These are phyloP conservation scores for Suhomyces sp. DNA, from an alignment of 805 yeast genomes.

Conservation along the genomic window DNA sequence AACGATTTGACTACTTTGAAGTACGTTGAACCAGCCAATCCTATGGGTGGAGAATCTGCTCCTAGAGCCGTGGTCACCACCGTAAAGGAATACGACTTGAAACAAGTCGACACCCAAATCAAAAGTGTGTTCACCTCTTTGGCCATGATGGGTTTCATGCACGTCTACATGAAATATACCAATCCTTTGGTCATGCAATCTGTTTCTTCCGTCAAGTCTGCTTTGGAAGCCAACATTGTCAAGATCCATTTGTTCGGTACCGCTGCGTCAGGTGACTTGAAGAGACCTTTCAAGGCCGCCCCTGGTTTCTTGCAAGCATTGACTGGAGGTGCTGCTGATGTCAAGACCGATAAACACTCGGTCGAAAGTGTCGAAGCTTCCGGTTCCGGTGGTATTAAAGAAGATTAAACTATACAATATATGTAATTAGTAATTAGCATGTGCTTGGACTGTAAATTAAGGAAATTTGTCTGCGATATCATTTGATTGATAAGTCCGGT, in stretches of 20 bases:
- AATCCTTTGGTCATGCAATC: constrained; percentile 96
- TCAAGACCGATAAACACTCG: constrained; percentile 83
- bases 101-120: constrained; percentile 75
- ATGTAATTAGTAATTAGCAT: too few species aligned
- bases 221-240: constrained; percentile 85
- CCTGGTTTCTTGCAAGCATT: constrained; percentile 52
- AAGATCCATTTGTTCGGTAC: constrained; percentile 84
- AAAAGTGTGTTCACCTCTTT: constrained; percentile 83
- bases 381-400: constrained; percentile 87
- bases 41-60: constrained; percentile 74
- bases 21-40: constrained; percentile 80
- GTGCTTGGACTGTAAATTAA: too few species aligned
- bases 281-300: constrained; percentile 94
- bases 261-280: constrained; percentile 83
- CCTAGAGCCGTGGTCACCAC: constrained; percentile 82
- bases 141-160: constrained; percentile 99
- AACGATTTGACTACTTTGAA: constrained; percentile 91
- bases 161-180: constrained; percentile 93
- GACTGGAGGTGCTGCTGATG: constrained; percentile 55
- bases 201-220: constrained; percentile 84
- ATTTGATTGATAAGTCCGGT: background rate
- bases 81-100: constrained; percentile 89
- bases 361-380: constrained; percentile 80
- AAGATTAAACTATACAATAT: constrained; percentile 49
- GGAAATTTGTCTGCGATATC: background rate